Percentiles rank a stretch among this genome's conserved stretches.
Conservation (phyloP, 495 filamentous ascomycete species). For the Penicillium roqueforti region DNA sequence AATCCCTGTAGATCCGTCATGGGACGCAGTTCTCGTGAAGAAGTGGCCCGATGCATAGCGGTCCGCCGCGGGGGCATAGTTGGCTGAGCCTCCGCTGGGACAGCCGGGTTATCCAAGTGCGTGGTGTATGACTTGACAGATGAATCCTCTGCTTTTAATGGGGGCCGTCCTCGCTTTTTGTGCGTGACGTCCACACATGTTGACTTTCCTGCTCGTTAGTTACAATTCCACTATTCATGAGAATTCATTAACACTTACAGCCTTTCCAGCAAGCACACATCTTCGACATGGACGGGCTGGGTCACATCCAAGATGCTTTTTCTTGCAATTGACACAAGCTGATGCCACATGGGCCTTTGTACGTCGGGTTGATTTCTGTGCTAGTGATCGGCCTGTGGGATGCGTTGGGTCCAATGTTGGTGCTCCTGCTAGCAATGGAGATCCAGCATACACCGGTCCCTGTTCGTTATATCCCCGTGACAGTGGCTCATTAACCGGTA, state of each 20-base stretch:
- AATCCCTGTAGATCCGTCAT: constrained; percentile 42
- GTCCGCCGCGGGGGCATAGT: constrained; percentile 23
- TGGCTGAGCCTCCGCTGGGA: constrained; percentile 28
- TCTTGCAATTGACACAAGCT: constrained; percentile 96
- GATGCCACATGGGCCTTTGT: constrained; percentile 95
- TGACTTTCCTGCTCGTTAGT: constrained; percentile 48
- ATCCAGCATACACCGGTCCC: constrained; percentile 24
- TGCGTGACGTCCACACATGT: constrained; percentile 94
- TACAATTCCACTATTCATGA: not conserved
- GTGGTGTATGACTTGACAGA: constrained; percentile 36
- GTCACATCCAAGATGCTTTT: constrained; percentile 83
- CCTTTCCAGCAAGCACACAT: constrained; percentile 60
- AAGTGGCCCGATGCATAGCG: constrained; percentile 37
- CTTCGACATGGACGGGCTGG: constrained; percentile 59
- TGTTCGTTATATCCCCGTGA: constrained; percentile 28
- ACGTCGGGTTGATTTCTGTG: constrained; percentile 67
- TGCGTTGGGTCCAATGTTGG: constrained; percentile 23
- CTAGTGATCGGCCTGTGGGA: constrained; percentile 30
- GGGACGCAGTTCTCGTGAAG: constrained; percentile 43
- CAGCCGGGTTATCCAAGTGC: constrained; percentile 27
- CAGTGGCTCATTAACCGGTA: constrained; percentile 22
- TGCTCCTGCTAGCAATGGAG: constrained; percentile 18
- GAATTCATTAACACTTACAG: constrained; percentile 48
- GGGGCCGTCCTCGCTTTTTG: constrained; percentile 90
- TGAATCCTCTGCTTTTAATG: constrained; percentile 76